phyloP scores from a whole-genome alignment of 345 rosid species.

The Salix suchowensis region DNA sequence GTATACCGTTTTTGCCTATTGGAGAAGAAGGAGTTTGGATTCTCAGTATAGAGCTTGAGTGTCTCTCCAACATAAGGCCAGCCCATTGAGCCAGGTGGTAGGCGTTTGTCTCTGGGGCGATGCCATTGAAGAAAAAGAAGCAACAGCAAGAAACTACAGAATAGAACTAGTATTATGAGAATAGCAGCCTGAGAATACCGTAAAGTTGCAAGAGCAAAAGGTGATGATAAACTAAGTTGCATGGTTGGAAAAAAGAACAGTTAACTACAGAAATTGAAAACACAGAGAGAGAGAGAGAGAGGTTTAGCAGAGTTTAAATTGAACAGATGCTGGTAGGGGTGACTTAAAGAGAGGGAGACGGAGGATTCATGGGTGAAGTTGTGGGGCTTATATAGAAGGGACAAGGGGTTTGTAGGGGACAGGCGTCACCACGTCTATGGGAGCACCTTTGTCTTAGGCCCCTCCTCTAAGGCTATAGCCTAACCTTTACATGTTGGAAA shows the following conservation, averaged over 20 bases:
- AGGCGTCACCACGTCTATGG: constrained; percentile 29
- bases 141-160: constrained; percentile 14
- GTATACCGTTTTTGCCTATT: constrained; percentile 63
- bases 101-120: constrained; percentile 29
- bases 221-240: constrained; percentile 21
- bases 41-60: constrained; percentile 72
- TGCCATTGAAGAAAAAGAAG: constrained; percentile 37
- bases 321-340: neutral
- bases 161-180: neutral
- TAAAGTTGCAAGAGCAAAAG: neutral
- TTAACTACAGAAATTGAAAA: neutral
- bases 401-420: constrained; percentile 10
- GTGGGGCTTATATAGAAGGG: constrained; percentile 19
- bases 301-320: constrained; percentile 14
- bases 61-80: constrained; percentile 97
- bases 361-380: neutral
- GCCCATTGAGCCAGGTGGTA: constrained; percentile 95
- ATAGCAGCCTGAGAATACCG: constrained; percentile 9
- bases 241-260: constrained; percentile 13
- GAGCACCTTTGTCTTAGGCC: constrained; percentile 21
- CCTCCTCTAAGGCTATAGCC: too few species aligned
- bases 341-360: neutral
- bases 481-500: too few species aligned
- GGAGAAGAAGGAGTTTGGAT: constrained; percentile 83
- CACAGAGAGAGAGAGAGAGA: constrained; percentile 6